Conservation (phyloP, 441 rosid species). For the Corymbia citriodora region DNA sequence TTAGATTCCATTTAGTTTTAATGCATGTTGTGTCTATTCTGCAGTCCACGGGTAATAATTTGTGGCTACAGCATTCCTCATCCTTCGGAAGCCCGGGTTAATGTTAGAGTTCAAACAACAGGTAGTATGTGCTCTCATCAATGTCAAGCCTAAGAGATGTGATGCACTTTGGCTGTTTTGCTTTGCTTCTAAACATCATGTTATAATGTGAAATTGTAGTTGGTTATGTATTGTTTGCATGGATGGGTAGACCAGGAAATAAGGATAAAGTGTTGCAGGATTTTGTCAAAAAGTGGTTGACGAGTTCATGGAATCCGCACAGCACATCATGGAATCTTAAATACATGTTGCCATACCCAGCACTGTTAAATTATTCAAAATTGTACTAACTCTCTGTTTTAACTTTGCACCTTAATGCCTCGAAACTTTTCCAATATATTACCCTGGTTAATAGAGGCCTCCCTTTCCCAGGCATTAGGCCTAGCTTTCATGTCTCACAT, state of each 20-base stretch:
- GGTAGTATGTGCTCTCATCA: conserved; percentile 28
- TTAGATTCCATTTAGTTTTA: neutral
- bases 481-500: neutral
- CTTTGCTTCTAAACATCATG: neutral
- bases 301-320: neutral
- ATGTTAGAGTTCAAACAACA: conserved; percentile 82
- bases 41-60: conserved; percentile 76
- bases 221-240: neutral
- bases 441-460: neutral
- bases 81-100: conserved; percentile 84
- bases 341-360: neutral
- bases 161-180: neutral
- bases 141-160: neutral
- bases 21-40: conserved; percentile 1
- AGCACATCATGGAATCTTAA: neutral
- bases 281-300: neutral
- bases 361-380: neutral
- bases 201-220: neutral
- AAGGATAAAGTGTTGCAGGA: neutral
- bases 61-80: conserved; percentile 90
- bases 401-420: neutral
- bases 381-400: neutral
- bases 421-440: neutral
- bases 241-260: neutral
- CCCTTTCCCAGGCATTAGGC: neutral